Evolutionary conservation across 306 rosid species (phyloP), one percentile per base, ranked within the genome.

Genomic region (Delonix regia): DNA sequence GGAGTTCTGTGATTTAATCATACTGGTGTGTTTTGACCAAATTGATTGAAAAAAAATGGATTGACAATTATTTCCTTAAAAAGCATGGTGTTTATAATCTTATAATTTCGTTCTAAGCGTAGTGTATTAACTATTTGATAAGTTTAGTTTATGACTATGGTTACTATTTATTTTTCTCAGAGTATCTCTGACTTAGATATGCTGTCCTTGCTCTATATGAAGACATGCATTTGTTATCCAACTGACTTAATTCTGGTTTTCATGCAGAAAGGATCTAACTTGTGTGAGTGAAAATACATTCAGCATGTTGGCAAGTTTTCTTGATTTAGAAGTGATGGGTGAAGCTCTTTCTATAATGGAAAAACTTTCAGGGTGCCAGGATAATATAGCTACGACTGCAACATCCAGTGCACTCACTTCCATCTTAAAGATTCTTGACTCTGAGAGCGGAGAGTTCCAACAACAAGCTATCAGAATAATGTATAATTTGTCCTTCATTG

Each of bases 281-380:
- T 64, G 21, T 82, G 82, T 90, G 60, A 70, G 65, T 27, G 91
- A 94, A 80, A 93, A 90, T 27, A 78, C 86, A 55, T 87, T 82
- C 67, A 79, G 59, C 70, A 38, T 87, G 68, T 77, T 89, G 79
- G 88, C 87, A 52, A 78, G 83, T 71, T 87, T 90, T 62, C 88
- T 94, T 8, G 80, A 85, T 69, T 83, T 96, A n/a, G 85, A 82
- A 78, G 88, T 86, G 59, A 69, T 55, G 13, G 86, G 71, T 77
- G 97, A 90, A 86, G 97, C 80, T 86, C 94, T 94, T 82, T 75
- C 87, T 18, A 77, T 90, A 69, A 55, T 92, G 85, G 97, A 90
- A 82, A 80, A 80, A 33, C 66, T 94, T 75, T 84, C 93, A 18
- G 81, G 73, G 36, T 61, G 85, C 71, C 68, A 65, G 65, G 59